Conservation (phyloP, 2,329 filamentous ascomycete genomes). For the Phyllosticta ampelicida region DNA sequence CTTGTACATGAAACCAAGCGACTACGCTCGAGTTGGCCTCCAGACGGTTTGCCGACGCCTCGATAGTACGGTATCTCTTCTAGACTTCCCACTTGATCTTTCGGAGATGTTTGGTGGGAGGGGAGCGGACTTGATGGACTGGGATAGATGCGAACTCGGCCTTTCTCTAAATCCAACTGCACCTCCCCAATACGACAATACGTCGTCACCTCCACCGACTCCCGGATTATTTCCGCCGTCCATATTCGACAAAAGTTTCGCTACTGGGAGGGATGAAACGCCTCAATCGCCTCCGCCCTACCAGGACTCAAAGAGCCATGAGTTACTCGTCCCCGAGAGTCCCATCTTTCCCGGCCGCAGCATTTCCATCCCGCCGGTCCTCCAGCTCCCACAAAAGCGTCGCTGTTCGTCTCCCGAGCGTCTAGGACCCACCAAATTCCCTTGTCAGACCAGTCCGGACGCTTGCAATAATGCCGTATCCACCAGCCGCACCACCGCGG, state of each 20-base stretch:
- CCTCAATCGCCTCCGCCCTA: background rate
- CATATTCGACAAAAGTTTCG: background rate
- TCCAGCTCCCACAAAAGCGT: background rate
- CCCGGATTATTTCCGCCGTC: background rate
- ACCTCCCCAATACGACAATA: background rate
- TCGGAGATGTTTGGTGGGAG: background rate
- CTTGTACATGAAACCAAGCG: slow-evolving; percentile 7
- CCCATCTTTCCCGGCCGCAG: background rate
- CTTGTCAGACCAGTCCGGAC: background rate
- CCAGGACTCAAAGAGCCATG: background rate
- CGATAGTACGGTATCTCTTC: background rate
- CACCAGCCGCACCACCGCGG: background rate
- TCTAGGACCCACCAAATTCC: background rate
- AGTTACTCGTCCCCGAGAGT: background rate
- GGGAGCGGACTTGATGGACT: background rate
- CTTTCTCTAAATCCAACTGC: background rate
- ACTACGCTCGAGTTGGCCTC: slow-evolving; percentile 2
- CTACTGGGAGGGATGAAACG: background rate
- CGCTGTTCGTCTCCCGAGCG: background rate
- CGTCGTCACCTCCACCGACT: background rate
- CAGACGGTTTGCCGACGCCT: background rate
- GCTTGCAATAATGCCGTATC: too few relatives aligned
- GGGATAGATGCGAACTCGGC: background rate
- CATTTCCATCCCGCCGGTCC: background rate
- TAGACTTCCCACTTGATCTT: background rate